Conservation (phyloP, 345 rosid genomes). For the Bruguiera parviflora region DNA sequence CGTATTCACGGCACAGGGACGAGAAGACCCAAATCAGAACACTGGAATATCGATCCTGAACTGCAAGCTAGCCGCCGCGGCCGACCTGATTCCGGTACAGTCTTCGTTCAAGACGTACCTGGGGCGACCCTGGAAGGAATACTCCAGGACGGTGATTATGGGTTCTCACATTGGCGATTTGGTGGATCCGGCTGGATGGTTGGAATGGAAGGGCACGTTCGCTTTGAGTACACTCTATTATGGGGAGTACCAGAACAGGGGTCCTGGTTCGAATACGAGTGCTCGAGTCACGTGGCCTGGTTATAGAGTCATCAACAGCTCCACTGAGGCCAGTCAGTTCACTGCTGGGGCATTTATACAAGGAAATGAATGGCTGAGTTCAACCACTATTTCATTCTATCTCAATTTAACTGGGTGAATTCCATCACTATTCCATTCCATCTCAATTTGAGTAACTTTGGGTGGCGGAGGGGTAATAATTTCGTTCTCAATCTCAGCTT, state of each 20-base stretch:
- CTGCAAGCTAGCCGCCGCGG: conserved; percentile 59
- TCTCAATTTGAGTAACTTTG: no score
- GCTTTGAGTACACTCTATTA: conserved; percentile 59
- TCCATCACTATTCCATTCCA: no score
- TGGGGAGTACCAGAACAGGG: conserved; percentile 70
- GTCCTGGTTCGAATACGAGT: conserved; percentile 60
- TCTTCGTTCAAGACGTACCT: conserved; percentile 47
- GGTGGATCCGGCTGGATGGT: conserved; percentile 71
- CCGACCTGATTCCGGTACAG: conserved; percentile 54
- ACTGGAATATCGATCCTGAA: conserved; percentile 65
- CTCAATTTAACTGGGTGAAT: conserved; percentile 1
- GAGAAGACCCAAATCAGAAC: conserved; percentile 50
- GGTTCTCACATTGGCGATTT: conserved; percentile 53
- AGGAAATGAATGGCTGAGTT: conserved; percentile 64
- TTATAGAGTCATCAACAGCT: conserved; percentile 41
- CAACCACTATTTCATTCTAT: conserved; percentile 45
- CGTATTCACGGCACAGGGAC: conserved; percentile 67
- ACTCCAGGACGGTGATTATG: conserved; percentile 63
- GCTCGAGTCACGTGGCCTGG: conserved; percentile 76
- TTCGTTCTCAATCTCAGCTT: no score
- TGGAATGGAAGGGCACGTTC: conserved; percentile 55
- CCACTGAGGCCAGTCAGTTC: conserved; percentile 53
- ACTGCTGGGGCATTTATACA: conserved; percentile 54
- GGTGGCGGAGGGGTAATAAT: no score
- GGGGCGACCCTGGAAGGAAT: conserved; percentile 79